Conservation (phyloP, 2,329 filamentous ascomycete species). For the Tolypocladium tropicale region DNA sequence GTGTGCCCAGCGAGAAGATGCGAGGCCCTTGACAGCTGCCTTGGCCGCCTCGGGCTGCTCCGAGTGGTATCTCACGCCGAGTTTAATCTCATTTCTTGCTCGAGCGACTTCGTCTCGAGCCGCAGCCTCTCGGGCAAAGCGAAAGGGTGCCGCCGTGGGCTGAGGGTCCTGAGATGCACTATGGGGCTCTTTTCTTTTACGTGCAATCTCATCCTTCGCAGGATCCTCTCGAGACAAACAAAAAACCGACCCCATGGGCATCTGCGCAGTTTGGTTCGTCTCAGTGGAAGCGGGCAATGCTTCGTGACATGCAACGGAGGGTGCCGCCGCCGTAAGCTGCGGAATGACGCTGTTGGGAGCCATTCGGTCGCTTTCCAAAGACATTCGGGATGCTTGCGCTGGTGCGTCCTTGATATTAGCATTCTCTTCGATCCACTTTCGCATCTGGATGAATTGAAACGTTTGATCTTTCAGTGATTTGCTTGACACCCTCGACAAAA, state of each 20-base stretch:
- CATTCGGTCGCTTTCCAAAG: neutral
- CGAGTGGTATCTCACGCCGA: no score
- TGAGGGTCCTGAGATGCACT: no score
- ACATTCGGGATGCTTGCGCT: neutral
- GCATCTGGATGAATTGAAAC: neutral
- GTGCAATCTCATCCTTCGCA: no score
- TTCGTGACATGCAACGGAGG: neutral
- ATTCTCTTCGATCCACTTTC: neutral
- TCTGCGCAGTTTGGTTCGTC: no score
- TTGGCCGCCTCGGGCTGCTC: neutral
- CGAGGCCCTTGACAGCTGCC: neutral
- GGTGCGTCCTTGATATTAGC: neutral
- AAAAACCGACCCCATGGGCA: no score
- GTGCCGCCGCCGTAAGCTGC: neutral
- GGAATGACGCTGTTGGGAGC: neutral
- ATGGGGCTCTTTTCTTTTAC: no score
- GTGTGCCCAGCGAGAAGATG: neutral
- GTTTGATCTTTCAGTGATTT: neutral
- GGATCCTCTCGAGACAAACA: no score
- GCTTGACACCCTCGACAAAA: neutral
- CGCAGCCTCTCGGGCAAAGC: neutral
- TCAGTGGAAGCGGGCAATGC: no score
- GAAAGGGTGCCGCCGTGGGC: neutral
- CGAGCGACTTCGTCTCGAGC: no score
- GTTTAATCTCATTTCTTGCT: neutral